Evolutionary conservation across 768 basidiomycete species (phyloP), one percentile per base, ranked within the genome.

Genomic region (Tulasnella sp.): DNA sequence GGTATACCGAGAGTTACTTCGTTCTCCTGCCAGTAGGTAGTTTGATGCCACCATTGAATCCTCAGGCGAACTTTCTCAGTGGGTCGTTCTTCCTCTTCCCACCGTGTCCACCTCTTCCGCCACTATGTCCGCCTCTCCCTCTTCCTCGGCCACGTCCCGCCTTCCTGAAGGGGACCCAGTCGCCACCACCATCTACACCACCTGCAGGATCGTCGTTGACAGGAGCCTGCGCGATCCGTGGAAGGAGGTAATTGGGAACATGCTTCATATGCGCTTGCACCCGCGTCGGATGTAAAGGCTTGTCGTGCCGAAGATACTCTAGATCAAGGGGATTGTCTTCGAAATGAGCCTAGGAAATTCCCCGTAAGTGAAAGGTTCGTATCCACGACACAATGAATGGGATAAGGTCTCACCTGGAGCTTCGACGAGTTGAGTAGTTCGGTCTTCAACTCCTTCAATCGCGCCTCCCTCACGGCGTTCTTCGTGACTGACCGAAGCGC

Each of bases 401-500:
- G 38, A 24, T 29, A 34, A n/a, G 13, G 13, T 53, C 80, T 34
- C 61, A 93, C 94, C 81, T 97, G 97, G 50, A 98, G 80, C 72
- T 94, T 97, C 67, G 95, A 92, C 44, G 91, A 94, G 69, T 96
- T 94, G 64, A 99, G 71, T 38, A 98, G 84, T 71, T 99, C 96
- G 29, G 83, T 74, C 71, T 95, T 93, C 66, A 98, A 73, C 71
- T 98, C 95, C 71, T 94, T 95, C 48, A 96, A 77, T 65, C 93
- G 76, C 1, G 96, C 96, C 71, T 99, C 95, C 64, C 84, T 80
- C 63, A 98, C 82, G 5, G 85, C 82, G 59, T 81, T 84, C 65
- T 84, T 79, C 58, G 96, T 98, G 9, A 96, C 93, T 48, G 85
- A 80, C 64, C 90, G 77, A 66, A 98, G 69, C 1, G 91, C 96